Evolutionary conservation across 2,329 filamentous ascomycete genomes (phyloP).

Genomic region (Colletotrichum aenigma): DNA sequence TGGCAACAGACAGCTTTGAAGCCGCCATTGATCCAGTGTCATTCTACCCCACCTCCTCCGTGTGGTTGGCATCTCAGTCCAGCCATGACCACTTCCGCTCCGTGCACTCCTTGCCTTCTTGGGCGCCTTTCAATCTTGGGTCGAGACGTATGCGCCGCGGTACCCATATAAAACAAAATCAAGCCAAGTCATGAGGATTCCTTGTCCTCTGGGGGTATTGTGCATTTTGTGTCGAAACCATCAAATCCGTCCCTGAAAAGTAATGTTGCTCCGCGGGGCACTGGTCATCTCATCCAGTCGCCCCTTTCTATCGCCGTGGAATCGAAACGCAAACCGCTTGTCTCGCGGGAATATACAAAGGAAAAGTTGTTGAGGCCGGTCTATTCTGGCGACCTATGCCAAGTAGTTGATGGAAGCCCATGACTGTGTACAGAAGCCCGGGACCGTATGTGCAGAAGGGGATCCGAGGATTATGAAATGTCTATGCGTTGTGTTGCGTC

Average conservation of each 20-base stretch:
- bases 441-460: constrained; percentile 13
- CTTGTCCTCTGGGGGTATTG: constrained; percentile 19
- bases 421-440: constrained; percentile 5
- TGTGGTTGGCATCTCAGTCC: not conserved
- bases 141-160: not conserved
- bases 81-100: not conserved
- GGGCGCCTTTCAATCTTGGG: not conserved
- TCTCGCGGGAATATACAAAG: not conserved
- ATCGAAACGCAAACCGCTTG: not conserved
- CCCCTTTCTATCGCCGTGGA: constrained; percentile 5
- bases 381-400: not conserved
- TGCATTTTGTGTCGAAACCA: constrained; percentile 21
- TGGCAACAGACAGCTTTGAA: not conserved
- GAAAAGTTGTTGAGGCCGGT: not conserved
- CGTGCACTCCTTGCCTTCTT: not conserved
- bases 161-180: constrained; percentile 5
- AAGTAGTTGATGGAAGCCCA: not conserved
- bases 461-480: not conserved
- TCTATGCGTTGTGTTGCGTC: not conserved
- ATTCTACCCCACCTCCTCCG: not conserved
- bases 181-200: constrained; percentile 14
- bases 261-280: constrained; percentile 1
- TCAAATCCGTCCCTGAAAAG: constrained; percentile 5
- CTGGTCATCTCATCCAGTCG: not conserved
- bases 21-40: not conserved